Evolutionary conservation across 495 filamentous ascomycete species (phyloP), one percentile per base, ranked within the genome.

Genomic region (Hypoxylon rickii): DNA sequence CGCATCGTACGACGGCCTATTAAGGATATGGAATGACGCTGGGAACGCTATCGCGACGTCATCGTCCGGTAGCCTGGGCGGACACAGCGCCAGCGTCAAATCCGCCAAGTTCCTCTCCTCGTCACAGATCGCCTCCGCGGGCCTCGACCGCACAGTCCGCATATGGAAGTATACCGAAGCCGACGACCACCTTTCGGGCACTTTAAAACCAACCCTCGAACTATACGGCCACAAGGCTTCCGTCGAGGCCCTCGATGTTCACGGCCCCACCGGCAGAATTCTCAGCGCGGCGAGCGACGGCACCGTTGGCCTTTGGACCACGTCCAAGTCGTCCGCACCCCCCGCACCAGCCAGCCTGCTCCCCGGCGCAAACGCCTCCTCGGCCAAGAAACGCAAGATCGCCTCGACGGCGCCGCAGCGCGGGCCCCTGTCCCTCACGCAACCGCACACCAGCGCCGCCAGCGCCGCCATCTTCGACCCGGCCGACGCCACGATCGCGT

Each of bases 11-110:
- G 94, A 98, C 67, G 93, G 93, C 17, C 68, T 94, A 7, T 71
- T 96, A 32, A 78, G 90, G 41, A 79, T 97, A 63, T 97, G 94
- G 93, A 87, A 94, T 63, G 84, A 85, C 71, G 91, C 89, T 1
- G 91, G 88, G 3, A 82, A 92, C 55, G 78, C 86, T 1, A 72
- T 96, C 44, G 86, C 87, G 7, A 89, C 85, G 0, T 92, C 89
- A 0, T 70, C 81, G 1, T 73, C 83, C 1, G 73, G 77, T 18
- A 75, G 77, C 22, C 79, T 83, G 5, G 83, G 88, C 15, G 90
- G 89, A 6, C 89, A 96, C 69, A 84, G 78, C 12, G 78, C 85
- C 6, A 83, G 86, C 45, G 80, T 96, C 63, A 95, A 92, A 70
- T 76, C 86, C 18, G 89, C 85, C 16, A 91, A 87, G 62, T 94